Evolutionary conservation across 805 yeast species (phyloP).

Genomic region (Monosporozyma aerobia): DNA sequence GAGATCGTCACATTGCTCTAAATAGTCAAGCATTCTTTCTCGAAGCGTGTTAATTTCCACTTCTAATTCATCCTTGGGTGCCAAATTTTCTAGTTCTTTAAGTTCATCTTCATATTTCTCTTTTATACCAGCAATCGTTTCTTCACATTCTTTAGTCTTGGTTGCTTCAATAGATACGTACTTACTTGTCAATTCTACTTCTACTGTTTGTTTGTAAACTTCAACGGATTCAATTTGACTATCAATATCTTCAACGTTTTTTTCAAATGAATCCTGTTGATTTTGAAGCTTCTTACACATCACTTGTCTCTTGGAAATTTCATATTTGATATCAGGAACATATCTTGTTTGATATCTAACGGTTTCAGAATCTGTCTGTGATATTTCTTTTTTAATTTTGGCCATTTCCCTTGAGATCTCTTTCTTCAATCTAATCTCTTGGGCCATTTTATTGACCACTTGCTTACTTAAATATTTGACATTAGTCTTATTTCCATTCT

Average conservation of each 20-base stretch:
- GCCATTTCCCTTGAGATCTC: slow-evolving; percentile 1
- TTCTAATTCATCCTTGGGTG: slow-evolving; percentile 19
- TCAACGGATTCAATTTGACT: slow-evolving; percentile 5
- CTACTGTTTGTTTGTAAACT: slow-evolving; percentile 5
- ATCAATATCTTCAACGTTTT: slow-evolving; percentile 9
- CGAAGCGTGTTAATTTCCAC: slow-evolving; percentile 11
- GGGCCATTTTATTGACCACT: slow-evolving; percentile 4
- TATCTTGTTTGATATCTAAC: slow-evolving; percentile 7
- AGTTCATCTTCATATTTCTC: slow-evolving; percentile 14
- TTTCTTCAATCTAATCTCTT: slow-evolving; percentile 3
- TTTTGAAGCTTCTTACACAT: slow-evolving; percentile 13
- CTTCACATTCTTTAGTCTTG: slow-evolving; percentile 20
- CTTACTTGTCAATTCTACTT: slow-evolving; percentile 10
- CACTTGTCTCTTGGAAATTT: slow-evolving; percentile 18
- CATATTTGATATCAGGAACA: slow-evolving; percentile 23
- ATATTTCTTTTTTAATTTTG: slow-evolving; percentile 1
- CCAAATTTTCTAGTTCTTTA: slow-evolving; percentile 12
- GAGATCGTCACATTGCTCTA: slow-evolving; percentile 8
- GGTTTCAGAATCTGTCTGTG: slow-evolving; percentile 4
- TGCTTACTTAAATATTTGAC: slow-evolving; percentile 3
- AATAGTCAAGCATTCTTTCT: slow-evolving; percentile 7
- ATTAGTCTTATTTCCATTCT: not conserved
- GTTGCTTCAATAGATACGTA: slow-evolving; percentile 20
- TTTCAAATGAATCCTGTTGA: not conserved
- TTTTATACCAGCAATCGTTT: slow-evolving; percentile 9